Evolutionary conservation across 352 stramenopile species (phyloP).

Genomic region (Phytophthora europaea): DNA sequence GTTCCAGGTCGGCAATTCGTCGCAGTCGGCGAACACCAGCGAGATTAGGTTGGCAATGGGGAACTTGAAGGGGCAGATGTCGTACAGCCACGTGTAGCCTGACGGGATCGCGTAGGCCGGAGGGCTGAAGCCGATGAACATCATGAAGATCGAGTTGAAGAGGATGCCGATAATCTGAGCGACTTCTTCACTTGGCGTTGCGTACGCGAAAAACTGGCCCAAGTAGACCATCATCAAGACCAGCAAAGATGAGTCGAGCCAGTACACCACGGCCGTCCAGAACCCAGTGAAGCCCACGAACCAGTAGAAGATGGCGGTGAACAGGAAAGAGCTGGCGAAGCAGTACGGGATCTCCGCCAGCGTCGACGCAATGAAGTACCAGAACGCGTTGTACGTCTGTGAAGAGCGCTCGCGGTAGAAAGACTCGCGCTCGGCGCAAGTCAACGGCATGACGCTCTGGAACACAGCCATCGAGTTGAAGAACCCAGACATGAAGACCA

Average conservation of each 20-base stretch:
- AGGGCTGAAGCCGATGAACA: slow-evolving; percentile 50
- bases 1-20: slow-evolving; percentile 37
- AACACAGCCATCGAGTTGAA: slow-evolving; percentile 78
- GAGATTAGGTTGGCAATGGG: slow-evolving; percentile 39
- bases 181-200: slow-evolving; percentile 39
- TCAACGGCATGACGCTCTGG: slow-evolving; percentile 70
- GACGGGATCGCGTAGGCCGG: slow-evolving; percentile 35
- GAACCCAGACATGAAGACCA: slow-evolving; percentile 51
- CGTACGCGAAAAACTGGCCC: slow-evolving; percentile 44
- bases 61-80: slow-evolving; percentile 42
- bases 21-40: slow-evolving; percentile 38
- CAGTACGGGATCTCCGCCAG: slow-evolving; percentile 76
- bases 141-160: slow-evolving; percentile 47
- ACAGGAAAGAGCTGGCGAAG: slow-evolving; percentile 43
- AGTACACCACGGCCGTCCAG: slow-evolving; percentile 24
- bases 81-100: slow-evolving; percentile 50
- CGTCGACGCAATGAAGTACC: slow-evolving; percentile 62
- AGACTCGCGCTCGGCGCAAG: slow-evolving; percentile 62
- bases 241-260: slow-evolving; percentile 30
- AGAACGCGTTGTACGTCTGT: slow-evolving; percentile 79
- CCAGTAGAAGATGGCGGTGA: slow-evolving; percentile 44
- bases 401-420: slow-evolving; percentile 86
- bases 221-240: slow-evolving; percentile 49
- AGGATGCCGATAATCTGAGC: slow-evolving; percentile 37
- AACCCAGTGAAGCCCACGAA: slow-evolving; percentile 49